Evolutionary conservation across 2,329 filamentous ascomycete species (phyloP).

Genomic region (Alternaria infectoria): DNA sequence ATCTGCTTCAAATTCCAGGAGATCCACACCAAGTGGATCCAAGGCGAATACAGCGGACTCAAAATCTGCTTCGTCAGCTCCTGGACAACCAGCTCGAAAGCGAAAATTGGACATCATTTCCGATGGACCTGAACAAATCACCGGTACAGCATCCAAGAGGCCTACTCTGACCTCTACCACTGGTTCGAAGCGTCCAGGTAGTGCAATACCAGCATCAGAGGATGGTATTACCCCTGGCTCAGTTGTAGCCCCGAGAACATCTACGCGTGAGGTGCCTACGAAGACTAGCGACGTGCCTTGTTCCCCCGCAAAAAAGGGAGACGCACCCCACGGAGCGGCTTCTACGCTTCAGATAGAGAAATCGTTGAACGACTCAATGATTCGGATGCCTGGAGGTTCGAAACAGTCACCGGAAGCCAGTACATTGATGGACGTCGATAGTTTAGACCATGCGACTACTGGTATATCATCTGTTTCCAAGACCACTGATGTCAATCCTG

Average conservation of each 20-base stretch:
- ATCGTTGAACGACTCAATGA: neutral
- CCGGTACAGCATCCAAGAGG: neutral
- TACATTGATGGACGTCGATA: neutral
- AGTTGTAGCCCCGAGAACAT: neutral
- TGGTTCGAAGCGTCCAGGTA: neutral
- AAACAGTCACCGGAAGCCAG: neutral
- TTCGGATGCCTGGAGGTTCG: neutral
- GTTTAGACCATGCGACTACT: neutral
- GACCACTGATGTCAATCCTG: neutral
- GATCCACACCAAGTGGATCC: neutral
- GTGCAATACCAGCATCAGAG: neutral
- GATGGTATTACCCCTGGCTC: neutral
- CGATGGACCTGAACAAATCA: neutral
- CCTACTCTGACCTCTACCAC: neutral
- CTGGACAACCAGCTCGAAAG: neutral
- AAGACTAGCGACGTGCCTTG: neutral
- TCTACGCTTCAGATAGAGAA: neutral
- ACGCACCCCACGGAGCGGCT: neutral
- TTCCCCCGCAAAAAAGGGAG: neutral
- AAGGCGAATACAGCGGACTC: neutral
- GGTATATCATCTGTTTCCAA: neutral
- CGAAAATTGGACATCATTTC: neutral
- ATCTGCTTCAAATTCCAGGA: neutral
- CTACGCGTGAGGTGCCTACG: neutral
- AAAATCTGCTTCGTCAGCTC: neutral